phyloP scores from a whole-genome alignment of 768 basidiomycete species.

The Rubroboletus pulcherrimus region DNA sequence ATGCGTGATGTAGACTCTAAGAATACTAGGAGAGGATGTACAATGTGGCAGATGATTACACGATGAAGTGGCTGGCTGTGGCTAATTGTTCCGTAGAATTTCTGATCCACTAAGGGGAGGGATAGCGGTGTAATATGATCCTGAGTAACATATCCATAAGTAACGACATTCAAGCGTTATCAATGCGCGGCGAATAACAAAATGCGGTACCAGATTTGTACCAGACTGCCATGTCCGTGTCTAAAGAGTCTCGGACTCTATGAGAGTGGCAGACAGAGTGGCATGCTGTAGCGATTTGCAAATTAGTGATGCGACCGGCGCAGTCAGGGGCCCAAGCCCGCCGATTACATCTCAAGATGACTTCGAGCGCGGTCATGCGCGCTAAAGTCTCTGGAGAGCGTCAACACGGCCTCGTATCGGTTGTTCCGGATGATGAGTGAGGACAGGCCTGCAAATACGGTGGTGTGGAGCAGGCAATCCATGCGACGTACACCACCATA shows the following conservation, averaged over 20 bases:
- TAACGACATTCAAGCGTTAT: not conserved
- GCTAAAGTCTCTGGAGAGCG: conserved; percentile 37
- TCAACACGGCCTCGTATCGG: conserved; percentile 42
- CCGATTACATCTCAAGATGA: not conserved
- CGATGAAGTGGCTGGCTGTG: not conserved
- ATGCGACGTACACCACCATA: conserved; percentile 43
- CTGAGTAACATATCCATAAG: conserved; percentile 11
- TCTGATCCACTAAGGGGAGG: conserved; percentile 5
- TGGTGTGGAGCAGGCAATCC: conserved; percentile 48
- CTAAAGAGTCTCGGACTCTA: not conserved
- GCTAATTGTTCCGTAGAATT: conserved; percentile 1
- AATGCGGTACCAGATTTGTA: conserved; percentile 14
- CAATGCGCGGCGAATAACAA: not conserved
- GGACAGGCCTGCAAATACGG: conserved; percentile 51
- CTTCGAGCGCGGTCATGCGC: not conserved
- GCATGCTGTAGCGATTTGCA: conserved; percentile 3
- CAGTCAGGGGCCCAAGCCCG: not conserved
- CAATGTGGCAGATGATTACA: not conserved
- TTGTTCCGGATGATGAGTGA: conserved; percentile 34
- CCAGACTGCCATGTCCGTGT: conserved; percentile 6
- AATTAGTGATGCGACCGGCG: not conserved
- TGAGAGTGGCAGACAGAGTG: not conserved
- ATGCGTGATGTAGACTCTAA: not conserved
- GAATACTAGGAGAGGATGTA: not conserved
- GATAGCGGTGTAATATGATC: conserved; percentile 3